Evolutionary conservation across 2,329 filamentous ascomycete species (phyloP).

Genomic region (Colletotrichum caudatum): DNA sequence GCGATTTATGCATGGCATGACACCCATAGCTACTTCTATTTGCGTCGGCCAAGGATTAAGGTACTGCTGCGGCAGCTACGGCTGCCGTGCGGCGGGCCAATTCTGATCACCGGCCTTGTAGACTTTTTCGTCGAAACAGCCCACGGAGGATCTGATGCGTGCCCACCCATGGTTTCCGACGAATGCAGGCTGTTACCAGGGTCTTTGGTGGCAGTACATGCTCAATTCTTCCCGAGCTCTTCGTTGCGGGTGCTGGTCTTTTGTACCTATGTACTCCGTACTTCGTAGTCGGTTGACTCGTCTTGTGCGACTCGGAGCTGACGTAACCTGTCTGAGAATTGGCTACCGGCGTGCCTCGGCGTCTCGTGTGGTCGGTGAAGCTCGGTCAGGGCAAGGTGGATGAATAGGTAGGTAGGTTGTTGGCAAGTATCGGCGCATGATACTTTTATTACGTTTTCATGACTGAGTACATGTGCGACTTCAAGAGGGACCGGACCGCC

Average conservation of each 20-base stretch:
- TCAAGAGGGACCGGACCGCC: too few species aligned
- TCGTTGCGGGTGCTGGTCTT: neutral
- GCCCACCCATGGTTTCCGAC: slow-evolving; percentile 9
- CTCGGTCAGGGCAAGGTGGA: slow-evolving; percentile 23
- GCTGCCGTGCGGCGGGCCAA: slow-evolving; percentile 6
- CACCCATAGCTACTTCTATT: neutral
- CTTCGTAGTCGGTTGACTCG: neutral
- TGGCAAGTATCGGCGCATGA: too few species aligned
- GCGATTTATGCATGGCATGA: slow-evolving; percentile 37
- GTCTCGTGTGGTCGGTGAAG: slow-evolving; percentile 11
- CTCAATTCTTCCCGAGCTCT: neutral
- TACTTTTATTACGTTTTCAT: too few species aligned
- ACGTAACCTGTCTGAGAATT: neutral
- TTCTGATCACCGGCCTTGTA: slow-evolving; percentile 16
- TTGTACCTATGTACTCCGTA: neutral
- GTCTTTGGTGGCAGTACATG: neutral
- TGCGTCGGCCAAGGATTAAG: neutral
- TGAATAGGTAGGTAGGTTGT: too few species aligned
- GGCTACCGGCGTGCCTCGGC: neutral
- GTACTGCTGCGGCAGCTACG: neutral
- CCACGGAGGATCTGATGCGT: slow-evolving; percentile 25
- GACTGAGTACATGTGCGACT: too few species aligned
- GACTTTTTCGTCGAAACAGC: slow-evolving; percentile 33
- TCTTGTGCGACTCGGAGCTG: neutral
- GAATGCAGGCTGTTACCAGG: neutral